phyloP scores from a whole-genome alignment of 2,329 filamentous ascomycete species.

The Verticillium nubilum region DNA sequence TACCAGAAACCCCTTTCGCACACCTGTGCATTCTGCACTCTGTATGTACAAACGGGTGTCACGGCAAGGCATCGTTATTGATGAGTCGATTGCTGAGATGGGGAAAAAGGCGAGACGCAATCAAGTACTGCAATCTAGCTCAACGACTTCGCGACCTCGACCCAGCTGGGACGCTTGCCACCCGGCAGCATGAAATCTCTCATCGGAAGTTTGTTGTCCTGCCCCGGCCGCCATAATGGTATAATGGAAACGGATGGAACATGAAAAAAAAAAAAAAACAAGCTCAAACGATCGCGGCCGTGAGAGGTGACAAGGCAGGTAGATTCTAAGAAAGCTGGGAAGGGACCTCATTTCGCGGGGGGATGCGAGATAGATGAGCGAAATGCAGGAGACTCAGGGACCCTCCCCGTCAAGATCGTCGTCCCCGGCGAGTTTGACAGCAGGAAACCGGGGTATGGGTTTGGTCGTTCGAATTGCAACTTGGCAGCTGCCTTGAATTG shows the following conservation, averaged over 20 bases:
- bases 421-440: not conserved
- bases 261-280: not conserved
- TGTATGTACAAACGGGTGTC: too few relatives aligned
- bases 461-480: not conserved
- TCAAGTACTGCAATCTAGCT: not conserved
- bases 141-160: not conserved
- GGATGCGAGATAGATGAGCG: constrained; percentile 3
- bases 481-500: not conserved
- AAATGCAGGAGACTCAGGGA: not conserved
- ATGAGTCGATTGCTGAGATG: not conserved
- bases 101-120: not conserved
- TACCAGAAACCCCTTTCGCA: too few relatives aligned
- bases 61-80: not conserved
- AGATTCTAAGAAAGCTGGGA: not conserved
- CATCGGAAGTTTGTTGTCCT: not conserved
- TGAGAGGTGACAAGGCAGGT: not conserved
- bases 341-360: constrained; percentile 1
- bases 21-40: too few relatives aligned
- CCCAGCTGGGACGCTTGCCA: not conserved
- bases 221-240: not conserved
- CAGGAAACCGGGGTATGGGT: not conserved
- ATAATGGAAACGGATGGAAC: not conserved
- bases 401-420: not conserved
- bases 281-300: not conserved
- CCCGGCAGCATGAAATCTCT: not conserved